A percentile compares a stretch with the other conserved stretches of the same genome.
Evolutionary conservation across 345 rosid genomes (phyloP).

Genomic region (Raphanus raphanistrum): DNA sequence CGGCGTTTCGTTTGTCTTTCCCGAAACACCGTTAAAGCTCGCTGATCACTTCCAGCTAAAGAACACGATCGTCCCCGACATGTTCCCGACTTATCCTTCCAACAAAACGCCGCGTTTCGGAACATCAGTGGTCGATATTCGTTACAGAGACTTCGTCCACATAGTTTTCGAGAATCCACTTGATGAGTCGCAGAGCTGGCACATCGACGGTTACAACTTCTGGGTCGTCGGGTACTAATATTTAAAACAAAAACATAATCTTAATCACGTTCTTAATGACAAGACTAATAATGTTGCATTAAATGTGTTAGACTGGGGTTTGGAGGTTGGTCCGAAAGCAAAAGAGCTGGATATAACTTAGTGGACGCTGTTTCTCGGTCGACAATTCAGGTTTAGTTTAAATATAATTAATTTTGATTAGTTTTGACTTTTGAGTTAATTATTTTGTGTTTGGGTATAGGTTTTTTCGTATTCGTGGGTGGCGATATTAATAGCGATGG

Average conservation of each 20-base stretch:
- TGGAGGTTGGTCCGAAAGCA: constrained; percentile 57
- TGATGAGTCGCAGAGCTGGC: constrained; percentile 51
- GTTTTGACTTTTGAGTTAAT: no score
- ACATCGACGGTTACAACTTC: constrained; percentile 61
- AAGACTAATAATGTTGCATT: not conserved
- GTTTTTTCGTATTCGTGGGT: constrained; percentile 71
- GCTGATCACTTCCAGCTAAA: constrained; percentile 44
- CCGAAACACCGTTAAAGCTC: constrained; percentile 58
- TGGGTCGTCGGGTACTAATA: constrained; percentile 58
- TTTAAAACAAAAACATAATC: not conserved
- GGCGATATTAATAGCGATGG: constrained; percentile 61
- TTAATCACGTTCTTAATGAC: not conserved
- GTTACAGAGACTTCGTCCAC: constrained; percentile 52
- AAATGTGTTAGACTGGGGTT: constrained; percentile 45
- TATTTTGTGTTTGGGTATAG: constrained; percentile 21
- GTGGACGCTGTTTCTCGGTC: constrained; percentile 68
- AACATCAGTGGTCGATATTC: constrained; percentile 48
- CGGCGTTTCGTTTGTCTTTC: constrained; percentile 48
- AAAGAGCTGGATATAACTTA: constrained; percentile 49
- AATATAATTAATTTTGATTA: not conserved
- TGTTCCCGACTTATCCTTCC: constrained; percentile 36
- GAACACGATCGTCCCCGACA: constrained; percentile 41
- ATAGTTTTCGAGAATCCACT: constrained; percentile 48
- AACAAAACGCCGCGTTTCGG: constrained; percentile 27
- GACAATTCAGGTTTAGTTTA: constrained; percentile 47